Evolutionary conservation across 2,329 filamentous ascomycete species (phyloP).

Genomic region (Fusarium buxicola): DNA sequence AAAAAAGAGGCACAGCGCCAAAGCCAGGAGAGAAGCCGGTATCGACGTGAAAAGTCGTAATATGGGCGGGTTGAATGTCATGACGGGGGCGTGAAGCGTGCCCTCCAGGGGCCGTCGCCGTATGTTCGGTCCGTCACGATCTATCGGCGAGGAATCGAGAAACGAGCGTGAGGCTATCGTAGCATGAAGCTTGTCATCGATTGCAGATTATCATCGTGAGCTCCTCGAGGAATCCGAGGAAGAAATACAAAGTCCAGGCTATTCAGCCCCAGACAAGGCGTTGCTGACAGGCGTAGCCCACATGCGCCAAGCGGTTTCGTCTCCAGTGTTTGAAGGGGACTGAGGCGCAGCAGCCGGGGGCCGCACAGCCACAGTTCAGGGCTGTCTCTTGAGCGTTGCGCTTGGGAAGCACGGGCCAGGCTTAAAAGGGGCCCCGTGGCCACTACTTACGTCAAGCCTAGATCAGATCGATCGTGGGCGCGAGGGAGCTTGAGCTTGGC

Average conservation of each 20-base stretch:
- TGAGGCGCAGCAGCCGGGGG: constrained; percentile 39
- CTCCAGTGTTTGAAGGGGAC: constrained; percentile 27
- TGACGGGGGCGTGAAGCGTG: constrained; percentile 53
- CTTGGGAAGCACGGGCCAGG: constrained; percentile 27
- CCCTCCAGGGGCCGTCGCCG: constrained; percentile 54
- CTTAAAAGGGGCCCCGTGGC: constrained; percentile 36
- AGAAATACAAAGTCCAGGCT: constrained; percentile 18
- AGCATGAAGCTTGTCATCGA: constrained; percentile 33
- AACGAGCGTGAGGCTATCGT: constrained; percentile 19
- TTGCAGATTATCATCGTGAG: constrained; percentile 34
- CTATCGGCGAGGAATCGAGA: constrained; percentile 24
- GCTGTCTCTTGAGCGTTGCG: background rate
- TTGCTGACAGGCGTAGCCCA: constrained; percentile 37
- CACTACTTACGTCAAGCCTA: constrained; percentile 20
- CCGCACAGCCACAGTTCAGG: constrained; percentile 42
- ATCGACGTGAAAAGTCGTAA: constrained; percentile 77
- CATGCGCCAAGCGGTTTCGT: constrained; percentile 28
- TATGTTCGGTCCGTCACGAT: constrained; percentile 9
- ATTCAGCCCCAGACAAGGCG: constrained; percentile 27
- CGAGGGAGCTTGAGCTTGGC: constrained; percentile 22
- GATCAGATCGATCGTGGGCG: constrained; percentile 20
- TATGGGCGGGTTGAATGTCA: constrained; percentile 76
- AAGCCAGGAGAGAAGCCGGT: constrained; percentile 68
- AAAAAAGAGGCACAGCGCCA: constrained; percentile 67
- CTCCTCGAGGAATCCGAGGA: constrained; percentile 1